Percentiles rank a stretch among this genome's conserved stretches.
These are phyloP conservation scores for Sabuloglossum arenarium DNA, from an alignment of 495 filamentous ascomycete species.

Conservation along the genomic window DNA sequence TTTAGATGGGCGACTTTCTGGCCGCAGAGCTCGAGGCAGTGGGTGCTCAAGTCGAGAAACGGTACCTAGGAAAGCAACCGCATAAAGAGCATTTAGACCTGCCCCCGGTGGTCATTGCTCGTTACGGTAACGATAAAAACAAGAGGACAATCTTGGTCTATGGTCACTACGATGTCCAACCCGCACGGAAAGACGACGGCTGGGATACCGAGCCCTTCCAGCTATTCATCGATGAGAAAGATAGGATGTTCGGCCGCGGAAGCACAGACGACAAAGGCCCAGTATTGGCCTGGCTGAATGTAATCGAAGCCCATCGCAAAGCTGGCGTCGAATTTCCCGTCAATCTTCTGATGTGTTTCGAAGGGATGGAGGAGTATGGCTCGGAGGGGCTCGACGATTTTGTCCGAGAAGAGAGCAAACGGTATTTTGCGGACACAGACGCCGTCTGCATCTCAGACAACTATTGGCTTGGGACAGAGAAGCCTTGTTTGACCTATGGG, in stretches of 20 bases:
- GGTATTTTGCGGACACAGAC: constrained; percentile 84
- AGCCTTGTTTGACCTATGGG: constrained; percentile 93
- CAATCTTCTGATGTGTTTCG: constrained; percentile 98
- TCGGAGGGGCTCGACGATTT: constrained; percentile 92
- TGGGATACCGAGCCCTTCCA: constrained; percentile 94
- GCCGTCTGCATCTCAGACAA: constrained; percentile 98
- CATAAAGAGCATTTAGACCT: constrained; percentile 76
- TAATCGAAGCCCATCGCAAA: constrained; percentile 90
- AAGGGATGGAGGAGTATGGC: constrained; percentile 99
- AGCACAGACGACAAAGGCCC: constrained; percentile 97
- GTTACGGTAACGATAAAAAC: constrained; percentile 74
- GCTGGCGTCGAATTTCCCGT: constrained; percentile 89
- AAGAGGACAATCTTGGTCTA: constrained; percentile 94
- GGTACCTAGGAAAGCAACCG: constrained; percentile 73
- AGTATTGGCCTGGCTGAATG: constrained; percentile 92
- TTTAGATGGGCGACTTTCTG: constrained; percentile 79
- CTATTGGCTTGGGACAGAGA: constrained; percentile 98
- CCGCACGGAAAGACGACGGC: constrained; percentile 77
- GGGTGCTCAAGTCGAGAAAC: constrained; percentile 68
- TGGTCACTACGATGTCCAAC: constrained; percentile 98
- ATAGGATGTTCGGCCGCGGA: constrained; percentile 86
- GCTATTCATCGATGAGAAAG: constrained; percentile 70
- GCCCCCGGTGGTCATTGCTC: constrained; percentile 75
- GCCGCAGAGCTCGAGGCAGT: constrained; percentile 59
- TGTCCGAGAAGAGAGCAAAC: constrained; percentile 70